Conservation (phyloP, 2,329 filamentous ascomycete genomes). For the Hymenoscyphus fraxineus region DNA sequence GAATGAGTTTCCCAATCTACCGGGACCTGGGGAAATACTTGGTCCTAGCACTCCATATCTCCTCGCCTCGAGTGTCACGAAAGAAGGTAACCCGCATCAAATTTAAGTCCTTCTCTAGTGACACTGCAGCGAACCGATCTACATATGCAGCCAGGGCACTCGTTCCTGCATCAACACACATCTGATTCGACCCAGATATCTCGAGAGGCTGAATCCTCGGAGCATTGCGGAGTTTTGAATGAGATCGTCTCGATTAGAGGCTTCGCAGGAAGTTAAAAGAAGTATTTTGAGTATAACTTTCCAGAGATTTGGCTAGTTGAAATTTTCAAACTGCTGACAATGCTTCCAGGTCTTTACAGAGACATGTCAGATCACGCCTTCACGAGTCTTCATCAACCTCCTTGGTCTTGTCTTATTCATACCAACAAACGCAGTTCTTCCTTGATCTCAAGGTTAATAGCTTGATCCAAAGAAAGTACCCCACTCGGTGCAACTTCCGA, state of each 20-base stretch:
- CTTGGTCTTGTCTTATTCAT: neutral
- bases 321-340: neutral
- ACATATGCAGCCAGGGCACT: slow-evolving; percentile 6
- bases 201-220: neutral
- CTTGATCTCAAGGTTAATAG: neutral
- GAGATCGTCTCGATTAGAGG: neutral
- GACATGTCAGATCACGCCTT: neutral
- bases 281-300: neutral
- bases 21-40: neutral
- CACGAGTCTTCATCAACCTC: neutral
- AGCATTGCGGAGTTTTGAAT: slow-evolving; percentile 1
- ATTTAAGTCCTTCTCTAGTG: neutral
- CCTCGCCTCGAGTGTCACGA: neutral
- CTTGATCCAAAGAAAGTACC: neutral
- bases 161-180: slow-evolving; percentile 7
- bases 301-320: neutral
- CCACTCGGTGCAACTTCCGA: neutral
- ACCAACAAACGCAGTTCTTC: neutral
- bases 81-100: slow-evolving; percentile 6
- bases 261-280: neutral
- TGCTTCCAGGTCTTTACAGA: neutral
- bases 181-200: neutral
- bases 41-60: neutral
- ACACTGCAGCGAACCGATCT: slow-evolving; percentile 7
- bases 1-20: neutral